Evolutionary conservation across 805 yeast genomes (phyloP).

Genomic region (Ogataea henricii): DNA sequence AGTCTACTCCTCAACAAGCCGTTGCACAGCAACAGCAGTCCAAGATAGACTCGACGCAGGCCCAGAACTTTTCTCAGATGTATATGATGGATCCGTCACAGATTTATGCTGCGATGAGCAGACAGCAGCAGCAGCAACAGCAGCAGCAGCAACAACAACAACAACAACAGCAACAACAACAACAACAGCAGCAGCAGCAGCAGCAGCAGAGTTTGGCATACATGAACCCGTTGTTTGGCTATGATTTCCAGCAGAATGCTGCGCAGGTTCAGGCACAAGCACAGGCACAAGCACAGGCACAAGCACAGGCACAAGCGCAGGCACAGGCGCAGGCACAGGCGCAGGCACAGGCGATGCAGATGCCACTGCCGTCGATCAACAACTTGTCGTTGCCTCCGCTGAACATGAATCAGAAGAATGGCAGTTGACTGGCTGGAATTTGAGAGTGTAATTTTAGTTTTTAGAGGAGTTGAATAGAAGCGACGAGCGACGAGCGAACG

Average conservation of each 20-base stretch:
- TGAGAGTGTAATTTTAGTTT: slow-evolving; percentile 6
- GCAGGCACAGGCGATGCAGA: slow-evolving; percentile 22
- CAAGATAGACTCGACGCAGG: slow-evolving; percentile 20
- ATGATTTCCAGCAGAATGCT: slow-evolving; percentile 24
- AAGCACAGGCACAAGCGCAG: slow-evolving; percentile 20
- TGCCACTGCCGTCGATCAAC: slow-evolving; percentile 33
- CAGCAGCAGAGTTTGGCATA: slow-evolving; percentile 18
- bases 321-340: slow-evolving; percentile 21
- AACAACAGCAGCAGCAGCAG: slow-evolving; percentile 24
- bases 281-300: slow-evolving; percentile 23
- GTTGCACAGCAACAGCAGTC: slow-evolving; percentile 20
- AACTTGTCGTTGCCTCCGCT: slow-evolving; percentile 36
- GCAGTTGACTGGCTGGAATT: slow-evolving; percentile 12
- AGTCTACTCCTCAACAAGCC: slow-evolving; percentile 16
- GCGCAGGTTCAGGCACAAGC: slow-evolving; percentile 22
- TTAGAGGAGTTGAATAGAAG: slow-evolving; percentile 3
- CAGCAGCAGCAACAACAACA: slow-evolving; percentile 25
- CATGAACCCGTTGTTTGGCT: slow-evolving; percentile 24
- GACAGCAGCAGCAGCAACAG: slow-evolving; percentile 21
- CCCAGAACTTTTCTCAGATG: slow-evolving; percentile 22
- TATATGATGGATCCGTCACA: slow-evolving; percentile 28
- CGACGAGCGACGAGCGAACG: not conserved
- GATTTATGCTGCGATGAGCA: slow-evolving; percentile 25
- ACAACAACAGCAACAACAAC: slow-evolving; percentile 20
- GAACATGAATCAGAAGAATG: slow-evolving; percentile 31